Percentiles rank a stretch among this genome's conserved stretches.
Evolutionary conservation across 306 rosid genomes (phyloP).

Genomic region (Inga oerstediana): DNA sequence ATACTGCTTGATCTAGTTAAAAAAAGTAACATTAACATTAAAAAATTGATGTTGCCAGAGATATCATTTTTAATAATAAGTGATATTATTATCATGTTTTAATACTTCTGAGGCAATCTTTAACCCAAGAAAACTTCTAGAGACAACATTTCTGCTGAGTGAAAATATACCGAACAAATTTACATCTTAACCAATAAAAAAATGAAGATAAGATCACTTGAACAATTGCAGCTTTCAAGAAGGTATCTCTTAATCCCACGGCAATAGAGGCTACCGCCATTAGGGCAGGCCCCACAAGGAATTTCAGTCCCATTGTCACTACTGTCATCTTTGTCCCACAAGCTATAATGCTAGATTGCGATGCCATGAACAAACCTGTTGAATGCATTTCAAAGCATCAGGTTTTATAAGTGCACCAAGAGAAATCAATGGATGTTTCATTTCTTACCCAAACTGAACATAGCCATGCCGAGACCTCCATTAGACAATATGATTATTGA

Average conservation of each 20-base stretch:
- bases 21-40: no score
- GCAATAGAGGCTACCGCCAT: constrained; percentile 75
- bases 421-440: not conserved
- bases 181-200: not conserved
- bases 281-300: constrained; percentile 78
- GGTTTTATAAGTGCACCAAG: not conserved
- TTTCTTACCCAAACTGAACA: constrained; percentile 91
- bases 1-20: no score
- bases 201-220: constrained; percentile 53
- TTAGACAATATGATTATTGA: constrained; percentile 66
- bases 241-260: constrained; percentile 62
- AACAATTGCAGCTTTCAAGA: constrained; percentile 72
- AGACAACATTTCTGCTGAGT: no score
- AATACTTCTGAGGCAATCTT: no score
- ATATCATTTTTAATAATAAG: no score
- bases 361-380: constrained; percentile 83
- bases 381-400: not conserved
- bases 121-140: no score
- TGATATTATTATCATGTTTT: no score
- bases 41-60: no score
- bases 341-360: constrained; percentile 64
- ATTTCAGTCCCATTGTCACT: constrained; percentile 74
- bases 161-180: no score
- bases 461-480: constrained; percentile 98
- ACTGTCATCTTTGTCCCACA: constrained; percentile 68